Base-by-base conservation (phyloP, 2,329 filamentous ascomycete genomes). In the Ascochyta clinopodiicola region DNA sequence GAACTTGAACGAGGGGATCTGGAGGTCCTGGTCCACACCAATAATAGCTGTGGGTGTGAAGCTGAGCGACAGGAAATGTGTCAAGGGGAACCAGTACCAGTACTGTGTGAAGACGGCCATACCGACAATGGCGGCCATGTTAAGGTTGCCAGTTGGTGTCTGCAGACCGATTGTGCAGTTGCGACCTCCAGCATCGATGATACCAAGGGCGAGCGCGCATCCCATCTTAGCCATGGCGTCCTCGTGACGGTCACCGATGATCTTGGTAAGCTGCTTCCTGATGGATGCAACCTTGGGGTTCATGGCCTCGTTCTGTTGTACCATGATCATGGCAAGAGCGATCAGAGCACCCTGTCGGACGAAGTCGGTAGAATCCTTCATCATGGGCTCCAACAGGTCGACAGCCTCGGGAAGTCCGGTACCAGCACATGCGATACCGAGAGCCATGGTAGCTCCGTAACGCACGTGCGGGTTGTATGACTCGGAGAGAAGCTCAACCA, bases 71-170 rank as follows among this genome's bases (percentile, higher is more conserved):
- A 99, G 77, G 86, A 99, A 99, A 78, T 99, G 95, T 27, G 95
- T 96, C 69, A 98, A 89, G 57, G 95, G 95, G 86, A 99, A 99
- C 95, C 95, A 99, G 81, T 99, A 99, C 95, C 95, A 99, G 81
- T 99, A 99, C 76, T 99, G 95, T 8, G 93, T 96, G 79, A 99
- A 99, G 49, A 99, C 90, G 25, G 92, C 94, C 88, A 96, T 96
- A 65, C 95, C 96, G 17, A 99, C 93, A 64, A 99, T 96, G 59
- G 92, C 96, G 17, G 93, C 88, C 93, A 99, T 97, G 82, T 99
- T 98, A 64, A 99, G 86, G 74, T 97, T 99, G 62, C 96, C 96
- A 0, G 94, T 97, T 78, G 96, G 95, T 1, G 95, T 99, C 77
- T 99, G 95, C 35, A 99, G 84, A 27, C 94, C 94, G 66, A 99